Evolutionary conservation across 164 flowering plant genomes (phyloP).

Genomic region (Macadamia integrifolia): DNA sequence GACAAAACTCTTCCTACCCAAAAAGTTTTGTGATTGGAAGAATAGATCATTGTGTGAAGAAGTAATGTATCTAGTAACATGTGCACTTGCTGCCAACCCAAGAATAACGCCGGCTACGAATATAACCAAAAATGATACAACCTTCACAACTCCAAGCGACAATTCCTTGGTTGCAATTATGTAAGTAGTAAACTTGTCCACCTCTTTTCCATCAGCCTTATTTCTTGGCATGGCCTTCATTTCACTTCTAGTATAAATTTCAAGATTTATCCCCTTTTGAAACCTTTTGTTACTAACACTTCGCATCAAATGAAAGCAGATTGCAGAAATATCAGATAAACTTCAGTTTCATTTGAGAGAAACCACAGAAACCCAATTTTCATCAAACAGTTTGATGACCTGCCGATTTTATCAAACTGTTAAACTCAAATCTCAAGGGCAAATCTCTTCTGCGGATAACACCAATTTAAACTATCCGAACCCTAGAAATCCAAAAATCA

Average conservation of each 20-base stretch:
- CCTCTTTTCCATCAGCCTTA: slow-evolving; percentile 20
- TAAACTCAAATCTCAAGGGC: too few relatives aligned
- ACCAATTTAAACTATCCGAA: too few relatives aligned
- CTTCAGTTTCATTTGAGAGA: too few relatives aligned
- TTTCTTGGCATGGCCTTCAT: slow-evolving; percentile 14
- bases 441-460: too few relatives aligned
- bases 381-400: too few relatives aligned
- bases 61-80: slow-evolving; percentile 14
- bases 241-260: neutral
- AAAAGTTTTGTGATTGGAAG: slow-evolving; percentile 10
- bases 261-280: neutral
- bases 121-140: slow-evolving; percentile 20
- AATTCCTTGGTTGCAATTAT: slow-evolving; percentile 16
- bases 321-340: neutral
- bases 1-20: slow-evolving; percentile 12
- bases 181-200: slow-evolving; percentile 2
- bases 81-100: slow-evolving; percentile 26
- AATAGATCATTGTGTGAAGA: slow-evolving; percentile 19
- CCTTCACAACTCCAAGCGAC: slow-evolving; percentile 19
- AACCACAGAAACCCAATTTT: too few relatives aligned
- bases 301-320: neutral
- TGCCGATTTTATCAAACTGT: too few relatives aligned
- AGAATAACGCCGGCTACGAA: slow-evolving; percentile 28
- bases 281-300: neutral
- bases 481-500: too few relatives aligned